Evolutionary conservation across 495 filamentous ascomycete genomes (phyloP).

Genomic region (Hypomontagnella monticulosa): DNA sequence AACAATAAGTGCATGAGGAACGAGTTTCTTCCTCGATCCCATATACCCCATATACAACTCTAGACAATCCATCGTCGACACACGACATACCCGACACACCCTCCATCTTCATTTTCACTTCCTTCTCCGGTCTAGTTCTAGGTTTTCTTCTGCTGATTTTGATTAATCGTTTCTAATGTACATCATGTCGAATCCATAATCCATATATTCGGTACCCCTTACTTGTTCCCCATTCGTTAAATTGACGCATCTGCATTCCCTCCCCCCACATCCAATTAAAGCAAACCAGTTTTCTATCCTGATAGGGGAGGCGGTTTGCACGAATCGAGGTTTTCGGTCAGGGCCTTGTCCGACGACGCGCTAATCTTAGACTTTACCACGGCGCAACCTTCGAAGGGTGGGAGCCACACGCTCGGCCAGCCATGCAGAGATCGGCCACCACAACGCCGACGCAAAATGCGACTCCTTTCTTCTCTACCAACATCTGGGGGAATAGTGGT

Average conservation of each 20-base stretch:
- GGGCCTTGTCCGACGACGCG: conserved; percentile 22
- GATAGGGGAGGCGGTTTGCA: conserved; percentile 37
- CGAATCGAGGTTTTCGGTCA: conserved; percentile 27
- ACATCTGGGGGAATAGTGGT: conserved; percentile 49
- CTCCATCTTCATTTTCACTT: conserved; percentile 10
- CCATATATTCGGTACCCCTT: conserved; percentile 19
- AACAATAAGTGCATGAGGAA: too few species aligned
- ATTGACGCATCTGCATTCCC: conserved; percentile 24
- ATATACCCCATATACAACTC: neutral
- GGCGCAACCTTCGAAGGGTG: conserved; percentile 34
- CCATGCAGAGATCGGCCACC: conserved; percentile 54
- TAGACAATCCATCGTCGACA: too few species aligned
- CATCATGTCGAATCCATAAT: conserved; percentile 37
- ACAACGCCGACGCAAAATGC: conserved; percentile 50
- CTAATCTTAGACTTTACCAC: conserved; percentile 39
- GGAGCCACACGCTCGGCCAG: conserved; percentile 35
- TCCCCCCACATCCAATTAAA: conserved; percentile 43
- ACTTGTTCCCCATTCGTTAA: conserved; percentile 31
- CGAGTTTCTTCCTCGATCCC: neutral
- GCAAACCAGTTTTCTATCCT: conserved; percentile 21
- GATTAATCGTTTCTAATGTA: conserved; percentile 23
- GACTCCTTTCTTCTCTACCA: conserved; percentile 56
- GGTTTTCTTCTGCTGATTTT: conserved; percentile 1
- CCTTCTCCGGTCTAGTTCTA: conserved; percentile 15
- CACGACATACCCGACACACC: neutral